A percentile compares a stretch with the other conserved stretches of the same genome.
Evolutionary conservation across 768 basidiomycete species (phyloP).

Genomic region (Xerocomellus intermedius): DNA sequence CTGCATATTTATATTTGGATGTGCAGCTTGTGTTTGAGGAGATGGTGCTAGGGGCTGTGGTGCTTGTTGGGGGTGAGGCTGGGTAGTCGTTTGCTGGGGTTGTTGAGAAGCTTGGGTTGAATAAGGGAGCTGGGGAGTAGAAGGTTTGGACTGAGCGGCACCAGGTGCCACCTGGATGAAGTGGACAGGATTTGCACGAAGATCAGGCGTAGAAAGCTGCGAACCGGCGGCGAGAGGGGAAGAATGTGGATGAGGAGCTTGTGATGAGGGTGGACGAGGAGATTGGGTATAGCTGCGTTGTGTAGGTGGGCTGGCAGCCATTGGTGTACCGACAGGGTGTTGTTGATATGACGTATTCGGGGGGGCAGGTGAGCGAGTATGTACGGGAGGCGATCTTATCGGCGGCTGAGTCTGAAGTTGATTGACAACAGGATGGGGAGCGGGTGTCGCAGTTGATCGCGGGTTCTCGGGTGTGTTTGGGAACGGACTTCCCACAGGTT

Average conservation of each 20-base stretch:
- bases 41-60: conserved; percentile 23
- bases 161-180: conserved; percentile 28
- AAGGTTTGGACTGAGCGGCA: conserved; percentile 26
- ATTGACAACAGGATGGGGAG: conserved; percentile 32
- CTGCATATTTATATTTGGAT: conserved; percentile 15
- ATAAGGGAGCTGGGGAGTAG: conserved; percentile 30
- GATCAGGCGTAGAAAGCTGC: conserved; percentile 27
- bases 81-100: conserved; percentile 21
- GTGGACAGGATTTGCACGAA: conserved; percentile 26
- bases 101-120: conserved; percentile 17
- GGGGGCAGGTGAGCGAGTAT: conserved; percentile 28
- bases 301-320: conserved; percentile 28
- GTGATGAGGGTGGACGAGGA: conserved; percentile 34
- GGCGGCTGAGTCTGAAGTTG: conserved; percentile 31
- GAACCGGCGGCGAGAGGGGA: conserved; percentile 31
- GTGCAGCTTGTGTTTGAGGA: conserved; percentile 21
- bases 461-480: conserved; percentile 30
- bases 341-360: conserved; percentile 23
- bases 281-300: conserved; percentile 36
- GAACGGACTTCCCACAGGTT: conserved; percentile 26
- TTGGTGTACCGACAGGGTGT: conserved; percentile 17
- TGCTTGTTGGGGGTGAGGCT: conserved; percentile 23
- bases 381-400: conserved; percentile 31
- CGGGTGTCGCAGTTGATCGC: conserved; percentile 31
- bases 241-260: conserved; percentile 28